Conservation (phyloP, 495 filamentous ascomycete species). For the Alectoria sarmentosa region DNA sequence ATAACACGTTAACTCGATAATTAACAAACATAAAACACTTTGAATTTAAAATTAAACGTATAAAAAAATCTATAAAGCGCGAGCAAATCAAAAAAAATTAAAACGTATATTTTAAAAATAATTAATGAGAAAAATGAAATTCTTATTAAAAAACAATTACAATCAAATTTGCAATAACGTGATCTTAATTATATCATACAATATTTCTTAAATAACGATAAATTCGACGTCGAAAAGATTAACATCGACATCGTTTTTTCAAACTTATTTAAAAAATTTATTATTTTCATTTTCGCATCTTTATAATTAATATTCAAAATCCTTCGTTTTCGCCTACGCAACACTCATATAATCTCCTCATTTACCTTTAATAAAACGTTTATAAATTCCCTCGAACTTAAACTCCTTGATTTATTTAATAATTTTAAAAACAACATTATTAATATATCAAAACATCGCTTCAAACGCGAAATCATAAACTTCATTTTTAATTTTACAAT, state of each 20-base stretch:
- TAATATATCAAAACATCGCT: not conserved
- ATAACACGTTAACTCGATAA: not conserved
- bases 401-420: not conserved
- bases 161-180: not conserved
- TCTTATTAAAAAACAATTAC: not conserved
- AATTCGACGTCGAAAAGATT: not conserved
- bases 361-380: not conserved
- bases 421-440: not conserved
- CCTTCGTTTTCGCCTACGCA: not conserved
- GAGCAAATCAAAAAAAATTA: not conserved
- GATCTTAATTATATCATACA: not conserved
- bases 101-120: not conserved
- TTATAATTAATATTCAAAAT: not conserved
- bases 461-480: not conserved
- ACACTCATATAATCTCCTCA: not conserved
- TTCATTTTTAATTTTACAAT: not conserved
- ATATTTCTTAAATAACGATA: not conserved
- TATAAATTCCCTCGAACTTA: not conserved
- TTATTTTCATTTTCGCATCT: not conserved
- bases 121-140: not conserved
- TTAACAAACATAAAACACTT: not conserved
- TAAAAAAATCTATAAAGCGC: not conserved
- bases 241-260: not conserved
- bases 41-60: not conserved
- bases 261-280: not conserved